Evolutionary conservation across 2,329 filamentous ascomycete genomes (phyloP), one percentile per base, ranked within the genome.

Genomic region (Stagonosporopsis cucurbitacearum): DNA sequence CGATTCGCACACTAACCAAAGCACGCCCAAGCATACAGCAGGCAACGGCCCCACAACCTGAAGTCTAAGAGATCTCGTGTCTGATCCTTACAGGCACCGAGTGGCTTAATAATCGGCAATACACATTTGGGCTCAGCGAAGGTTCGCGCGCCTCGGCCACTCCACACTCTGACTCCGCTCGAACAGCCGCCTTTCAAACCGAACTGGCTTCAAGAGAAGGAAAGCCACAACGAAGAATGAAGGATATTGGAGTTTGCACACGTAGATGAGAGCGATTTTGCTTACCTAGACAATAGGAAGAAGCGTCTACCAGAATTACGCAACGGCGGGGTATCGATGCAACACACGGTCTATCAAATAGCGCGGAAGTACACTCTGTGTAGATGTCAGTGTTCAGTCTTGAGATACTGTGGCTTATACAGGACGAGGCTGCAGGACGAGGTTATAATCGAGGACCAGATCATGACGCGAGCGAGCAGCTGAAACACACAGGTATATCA

Each of bases 341-440:
- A 59, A 63, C 63, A 68, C 62, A 64, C 64, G 59, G 60, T 74
- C 70, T 75, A 73, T 70, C 56, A 63, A 64, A 54, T 60, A 55
- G 52, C 58, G 59, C 46, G 61, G 42, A 37, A 46, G 28, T 51
- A 39, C 51, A 43, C 43, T 28, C 53, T 56, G 22, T 6, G 37
- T 15, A 19, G 12, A 25, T 43, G 49, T 57, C 43, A 53, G 45
- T 36, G 44, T n/a, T 36, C n/a, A 12, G 30, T 7, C 50, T 15
- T 22, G 26, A 35, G n/a, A 22, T 28, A 32, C 30, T 15, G 33
- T 49, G 37, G 32, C 48, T 36, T 23, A 36, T 46, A 6, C 28
- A 43, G 30, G 19, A 35, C 19, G 19, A 47, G 47, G 47, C 53
- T 42, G 41, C 25, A 51, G 7, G 12, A 19, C 19, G 42, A 32